Conservation (phyloP, 73 alveolate genomes). For the Uronychia setigera region DNA sequence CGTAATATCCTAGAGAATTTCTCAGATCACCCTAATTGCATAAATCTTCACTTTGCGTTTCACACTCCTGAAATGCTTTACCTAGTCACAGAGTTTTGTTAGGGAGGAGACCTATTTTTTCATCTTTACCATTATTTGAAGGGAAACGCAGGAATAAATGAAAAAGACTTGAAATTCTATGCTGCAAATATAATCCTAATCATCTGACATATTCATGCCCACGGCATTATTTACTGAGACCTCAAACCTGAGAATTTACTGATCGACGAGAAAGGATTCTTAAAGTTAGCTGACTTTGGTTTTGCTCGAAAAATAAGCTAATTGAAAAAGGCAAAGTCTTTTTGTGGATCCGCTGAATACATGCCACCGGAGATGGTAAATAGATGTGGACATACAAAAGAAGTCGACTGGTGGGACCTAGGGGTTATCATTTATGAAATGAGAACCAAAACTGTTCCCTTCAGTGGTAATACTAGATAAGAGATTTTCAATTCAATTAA, state of each 20-base stretch:
- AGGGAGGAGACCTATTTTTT: slow-evolving; percentile 30
- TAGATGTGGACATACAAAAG: neutral
- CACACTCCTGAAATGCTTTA: neutral
- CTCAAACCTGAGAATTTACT: slow-evolving; percentile 71
- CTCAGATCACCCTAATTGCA: slow-evolving; percentile 1
- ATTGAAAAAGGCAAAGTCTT: neutral
- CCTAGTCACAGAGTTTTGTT: slow-evolving; percentile 6
- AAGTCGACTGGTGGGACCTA: slow-evolving; percentile 14
- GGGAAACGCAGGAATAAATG: neutral
- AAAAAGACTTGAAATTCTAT: slow-evolving; percentile 19
- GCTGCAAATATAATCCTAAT: neutral
- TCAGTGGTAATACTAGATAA: neutral
- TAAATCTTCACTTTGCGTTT: neutral
- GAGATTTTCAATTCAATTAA: neutral
- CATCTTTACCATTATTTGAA: neutral
- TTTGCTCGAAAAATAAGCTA: neutral
- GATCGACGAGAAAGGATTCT: slow-evolving; percentile 44
- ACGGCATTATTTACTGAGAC: slow-evolving; percentile 66
- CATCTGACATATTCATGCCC: slow-evolving; percentile 19
- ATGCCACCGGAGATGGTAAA: slow-evolving; percentile 1
- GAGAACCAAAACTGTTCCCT: neutral
- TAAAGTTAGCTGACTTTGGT: slow-evolving; percentile 62
- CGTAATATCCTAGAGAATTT: neutral
- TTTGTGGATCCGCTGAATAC: neutral
- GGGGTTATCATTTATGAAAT: neutral